A percentile compares a stretch with the other conserved stretches of the same genome.
phyloP scores from a whole-genome alignment of 768 basidiomycete species.

The Leccinellum rugosiceps region DNA sequence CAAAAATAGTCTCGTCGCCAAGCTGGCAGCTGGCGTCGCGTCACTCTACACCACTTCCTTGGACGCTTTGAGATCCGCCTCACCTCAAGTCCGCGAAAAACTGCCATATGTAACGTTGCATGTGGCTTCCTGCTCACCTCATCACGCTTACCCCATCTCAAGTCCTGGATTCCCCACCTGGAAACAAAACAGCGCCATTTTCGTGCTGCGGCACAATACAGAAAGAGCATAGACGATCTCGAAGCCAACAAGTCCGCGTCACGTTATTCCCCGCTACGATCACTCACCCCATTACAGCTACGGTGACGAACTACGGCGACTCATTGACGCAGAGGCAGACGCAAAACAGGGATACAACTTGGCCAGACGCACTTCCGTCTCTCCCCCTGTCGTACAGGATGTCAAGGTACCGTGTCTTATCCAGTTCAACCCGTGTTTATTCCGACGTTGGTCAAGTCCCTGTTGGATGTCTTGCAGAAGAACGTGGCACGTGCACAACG shows the following conservation, averaged over 20 bases:
- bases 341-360: conserved; percentile 70
- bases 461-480: conserved; percentile 67
- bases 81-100: conserved; percentile 41
- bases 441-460: conserved; percentile 48
- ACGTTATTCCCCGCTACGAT: neutral
- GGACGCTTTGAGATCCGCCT: conserved; percentile 41
- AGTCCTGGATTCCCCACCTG: conserved; percentile 78
- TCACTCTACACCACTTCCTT: conserved; percentile 59
- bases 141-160: conserved; percentile 11
- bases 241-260: conserved; percentile 61
- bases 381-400: conserved; percentile 68
- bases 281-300: conserved; percentile 51
- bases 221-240: conserved; percentile 86
- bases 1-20: conserved; percentile 82
- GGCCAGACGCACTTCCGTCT: conserved; percentile 60
- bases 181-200: conserved; percentile 86
- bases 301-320: conserved; percentile 80
- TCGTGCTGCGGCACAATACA: conserved; percentile 80
- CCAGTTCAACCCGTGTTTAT: neutral
- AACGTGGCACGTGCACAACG: conserved; percentile 70
- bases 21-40: conserved; percentile 73
- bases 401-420: conserved; percentile 52
- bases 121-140: neutral
- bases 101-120: conserved; percentile 51
- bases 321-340: conserved; percentile 61